Evolutionary conservation across 108 stramenopile species (phyloP), one percentile per base, ranked within the genome.

Genomic region (Parietichytrium sp.): DNA sequence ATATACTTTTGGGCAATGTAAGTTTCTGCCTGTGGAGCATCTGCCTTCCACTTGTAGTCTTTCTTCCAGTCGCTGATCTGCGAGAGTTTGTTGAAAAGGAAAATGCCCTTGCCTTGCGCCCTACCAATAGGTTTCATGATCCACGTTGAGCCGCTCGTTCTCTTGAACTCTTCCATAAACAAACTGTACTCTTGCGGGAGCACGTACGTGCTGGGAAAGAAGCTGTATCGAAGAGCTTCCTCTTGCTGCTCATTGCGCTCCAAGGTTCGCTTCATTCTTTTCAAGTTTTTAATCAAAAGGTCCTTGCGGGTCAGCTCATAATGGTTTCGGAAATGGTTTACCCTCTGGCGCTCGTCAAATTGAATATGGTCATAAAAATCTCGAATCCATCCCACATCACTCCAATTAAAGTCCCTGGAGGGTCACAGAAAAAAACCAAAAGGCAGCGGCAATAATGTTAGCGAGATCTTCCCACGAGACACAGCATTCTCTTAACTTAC

Each of bases 1-100:
- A 94, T 84, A 89, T 95, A 95, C 8, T 91, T 86, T 52, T 90
- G 86, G 29, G 88, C 88, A 18, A 90, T 83, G 52, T 90, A 90
- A 4, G 82, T 79, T 16, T 82, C 82, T 4, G 82, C 82, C 52
- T 82, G 79, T 1, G 78, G 78, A 16, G 82, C 77, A 29, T 82
- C 82, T 1, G 79, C 38, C 49, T 42, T 78, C 82, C 82, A 82
- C 4, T 47, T 45, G 33, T 78, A 47, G 51, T 82, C 82, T 48
- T 79, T 82, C 23, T 80, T 80, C 82, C 82, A 82, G 47, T 82
- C 78, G 33, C 31, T 80, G 54, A 90, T 79, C 54, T 90, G 90
- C 26, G 86, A 83, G 38, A 90, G 84, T 52, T 89, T 89, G 31
- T 83, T 90, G 53, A 90, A 85, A 54, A 90, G 83, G 53, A 90